phyloP scores from a whole-genome alignment of 2,329 filamentous ascomycete species.

The Sarocladiaceae sp. region DNA sequence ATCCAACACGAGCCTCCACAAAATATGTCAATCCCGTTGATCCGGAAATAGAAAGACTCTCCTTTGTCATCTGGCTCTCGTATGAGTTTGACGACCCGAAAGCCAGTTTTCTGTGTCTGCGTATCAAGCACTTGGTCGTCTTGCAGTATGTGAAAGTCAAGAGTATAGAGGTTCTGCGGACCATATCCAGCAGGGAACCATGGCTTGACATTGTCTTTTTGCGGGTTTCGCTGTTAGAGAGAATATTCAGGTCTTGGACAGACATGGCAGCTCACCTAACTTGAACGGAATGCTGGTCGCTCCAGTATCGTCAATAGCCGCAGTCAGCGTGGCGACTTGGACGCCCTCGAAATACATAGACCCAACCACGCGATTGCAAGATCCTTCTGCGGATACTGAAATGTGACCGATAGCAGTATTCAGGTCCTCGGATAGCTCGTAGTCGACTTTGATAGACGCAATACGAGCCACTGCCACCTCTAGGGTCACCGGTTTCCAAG shows the following conservation, averaged over 20 bases:
- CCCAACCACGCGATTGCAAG: slow-evolving; percentile 31
- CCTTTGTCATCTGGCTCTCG: slow-evolving; percentile 53
- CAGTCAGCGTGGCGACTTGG: slow-evolving; percentile 37
- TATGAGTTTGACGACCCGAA: slow-evolving; percentile 53
- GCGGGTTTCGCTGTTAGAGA: slow-evolving; percentile 38
- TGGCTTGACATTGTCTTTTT: too few species aligned
- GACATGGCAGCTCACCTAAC: too few species aligned
- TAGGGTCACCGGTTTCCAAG: slow-evolving; percentile 61
- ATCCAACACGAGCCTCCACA: slow-evolving; percentile 76
- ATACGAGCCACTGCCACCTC: slow-evolving; percentile 59
- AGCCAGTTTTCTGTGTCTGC: slow-evolving; percentile 53
- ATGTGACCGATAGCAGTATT: slow-evolving; percentile 44
- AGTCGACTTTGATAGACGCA: slow-evolving; percentile 54
- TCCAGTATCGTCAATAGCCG: slow-evolving; percentile 17
- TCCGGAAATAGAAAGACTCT: slow-evolving; percentile 66
- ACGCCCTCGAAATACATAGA: slow-evolving; percentile 47
- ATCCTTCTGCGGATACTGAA: too few species aligned
- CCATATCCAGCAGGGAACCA: slow-evolving; percentile 70
- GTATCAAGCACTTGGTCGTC: slow-evolving; percentile 42
- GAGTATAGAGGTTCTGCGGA: slow-evolving; percentile 58
- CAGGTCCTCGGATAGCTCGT: slow-evolving; percentile 46
- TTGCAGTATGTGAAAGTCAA: slow-evolving; percentile 39
- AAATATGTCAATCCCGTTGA: slow-evolving; percentile 68
- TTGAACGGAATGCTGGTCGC: too few species aligned
- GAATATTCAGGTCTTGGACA: slow-evolving; percentile 62